A percentile compares a stretch with the other conserved stretches of the same genome.
These are phyloP conservation scores for Inonotus hispidus DNA, from an alignment of 1,284 basidiomycete genomes.

Conservation along the genomic window DNA sequence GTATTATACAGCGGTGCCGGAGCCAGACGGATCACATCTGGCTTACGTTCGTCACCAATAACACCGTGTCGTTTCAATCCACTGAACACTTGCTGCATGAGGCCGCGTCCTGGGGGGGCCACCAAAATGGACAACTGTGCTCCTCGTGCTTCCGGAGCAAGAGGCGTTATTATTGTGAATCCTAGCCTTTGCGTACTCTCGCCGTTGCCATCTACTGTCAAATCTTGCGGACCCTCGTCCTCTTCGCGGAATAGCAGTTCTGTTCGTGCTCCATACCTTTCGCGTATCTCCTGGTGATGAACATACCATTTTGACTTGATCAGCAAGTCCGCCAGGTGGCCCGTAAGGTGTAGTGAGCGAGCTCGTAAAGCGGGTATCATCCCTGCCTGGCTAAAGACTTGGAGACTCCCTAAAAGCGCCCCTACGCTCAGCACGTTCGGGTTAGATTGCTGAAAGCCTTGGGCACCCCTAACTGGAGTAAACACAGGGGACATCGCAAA, in stretches of 20 bases:
- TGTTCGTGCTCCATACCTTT: constrained; percentile 25
- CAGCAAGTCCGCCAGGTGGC: constrained; percentile 63
- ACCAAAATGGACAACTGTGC: constrained; percentile 84
- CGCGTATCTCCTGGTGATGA: constrained; percentile 34
- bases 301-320: constrained; percentile 59
- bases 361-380: constrained; percentile 66
- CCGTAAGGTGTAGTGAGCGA: constrained; percentile 70
- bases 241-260: constrained; percentile 17
- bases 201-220: constrained; percentile 1
- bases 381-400: constrained; percentile 73
- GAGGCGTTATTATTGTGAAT: constrained; percentile 89
- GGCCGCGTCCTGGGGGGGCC: constrained; percentile 51
- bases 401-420: constrained; percentile 75
- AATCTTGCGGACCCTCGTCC: neutral
- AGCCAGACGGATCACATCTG: constrained; percentile 85
- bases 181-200: constrained; percentile 32
- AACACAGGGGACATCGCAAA: constrained; percentile 89
- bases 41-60: constrained; percentile 84
- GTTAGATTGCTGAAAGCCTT: constrained; percentile 95
- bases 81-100: constrained; percentile 70
- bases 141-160: constrained; percentile 60
- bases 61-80: constrained; percentile 67
- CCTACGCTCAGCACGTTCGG: constrained; percentile 79
- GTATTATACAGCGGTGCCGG: constrained; percentile 85
- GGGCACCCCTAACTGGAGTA: constrained; percentile 81